These are phyloP conservation scores for Sungouiella blattae DNA, from an alignment of 805 yeast genomes.

Conservation along the genomic window DNA sequence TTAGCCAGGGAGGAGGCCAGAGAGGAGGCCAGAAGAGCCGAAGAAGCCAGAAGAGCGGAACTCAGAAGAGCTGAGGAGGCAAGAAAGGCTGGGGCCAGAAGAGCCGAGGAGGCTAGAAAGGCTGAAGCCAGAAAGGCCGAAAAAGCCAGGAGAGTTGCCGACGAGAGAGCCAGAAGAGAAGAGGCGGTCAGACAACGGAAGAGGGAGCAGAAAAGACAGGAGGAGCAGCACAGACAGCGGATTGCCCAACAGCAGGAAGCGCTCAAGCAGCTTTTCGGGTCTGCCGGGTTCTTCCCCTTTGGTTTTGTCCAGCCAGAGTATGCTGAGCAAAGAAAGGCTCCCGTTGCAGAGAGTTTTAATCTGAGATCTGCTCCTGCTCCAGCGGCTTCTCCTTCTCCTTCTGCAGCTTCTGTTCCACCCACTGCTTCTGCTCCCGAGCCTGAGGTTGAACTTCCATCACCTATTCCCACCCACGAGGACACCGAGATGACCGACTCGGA, in stretches of 20 bases:
- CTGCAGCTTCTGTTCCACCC: constrained; percentile 1
- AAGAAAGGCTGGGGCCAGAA: constrained; percentile 6
- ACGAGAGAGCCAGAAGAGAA: constrained; percentile 12
- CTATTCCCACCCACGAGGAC: constrained; percentile 1
- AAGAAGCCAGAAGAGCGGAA: constrained; percentile 8
- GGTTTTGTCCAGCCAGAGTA: background rate
- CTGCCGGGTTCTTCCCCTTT: background rate
- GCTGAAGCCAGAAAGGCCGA: constrained; percentile 4
- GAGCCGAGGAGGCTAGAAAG: constrained; percentile 6
- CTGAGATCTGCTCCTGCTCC: background rate
- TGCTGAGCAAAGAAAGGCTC: too few relatives aligned
- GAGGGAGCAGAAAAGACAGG: background rate
- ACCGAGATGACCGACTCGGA: constrained; percentile 4
- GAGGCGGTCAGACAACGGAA: constrained; percentile 8
- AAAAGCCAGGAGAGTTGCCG: constrained; percentile 9
- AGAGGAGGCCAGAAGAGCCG: constrained; percentile 7
- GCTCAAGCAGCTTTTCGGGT: constrained; percentile 11
- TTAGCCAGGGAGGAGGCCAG: constrained; percentile 2
- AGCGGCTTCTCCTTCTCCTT: background rate
- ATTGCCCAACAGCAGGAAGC: constrained; percentile 17
- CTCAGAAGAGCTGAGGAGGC: constrained; percentile 6
- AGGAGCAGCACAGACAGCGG: constrained; percentile 3
- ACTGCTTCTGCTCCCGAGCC: background rate
- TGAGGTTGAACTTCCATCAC: background rate
- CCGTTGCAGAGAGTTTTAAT: too few relatives aligned